Conservation (phyloP, 23 red algal species). For the Gracilaria gracilis region DNA sequence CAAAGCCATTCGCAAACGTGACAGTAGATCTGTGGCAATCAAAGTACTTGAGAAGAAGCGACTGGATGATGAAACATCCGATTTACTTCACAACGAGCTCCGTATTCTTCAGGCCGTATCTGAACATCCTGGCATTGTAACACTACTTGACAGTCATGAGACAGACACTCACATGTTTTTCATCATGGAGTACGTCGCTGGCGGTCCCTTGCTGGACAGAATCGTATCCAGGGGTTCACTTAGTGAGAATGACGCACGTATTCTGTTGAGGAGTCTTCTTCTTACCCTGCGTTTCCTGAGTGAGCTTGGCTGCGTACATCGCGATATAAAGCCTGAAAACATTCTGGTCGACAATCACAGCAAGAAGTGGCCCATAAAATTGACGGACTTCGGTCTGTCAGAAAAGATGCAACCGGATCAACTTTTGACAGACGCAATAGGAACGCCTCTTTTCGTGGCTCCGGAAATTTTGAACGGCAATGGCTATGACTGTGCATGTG, state of each 20-base stretch:
- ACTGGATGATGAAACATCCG: slow-evolving; percentile 51
- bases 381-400: slow-evolving; percentile 83
- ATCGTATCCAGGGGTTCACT: slow-evolving; percentile 75
- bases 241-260: slow-evolving; percentile 83
- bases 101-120: slow-evolving; percentile 64
- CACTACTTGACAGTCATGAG: slow-evolving; percentile 56
- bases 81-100: slow-evolving; percentile 72
- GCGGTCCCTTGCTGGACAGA: slow-evolving; percentile 82
- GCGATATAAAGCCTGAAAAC: slow-evolving; percentile 91
- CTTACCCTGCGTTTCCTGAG: slow-evolving; percentile 63
- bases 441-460: slow-evolving; percentile 90
- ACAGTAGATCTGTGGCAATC: slow-evolving; percentile 54
- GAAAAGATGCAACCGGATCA: slow-evolving; percentile 77
- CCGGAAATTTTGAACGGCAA: slow-evolving; percentile 84
- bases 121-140: slow-evolving; percentile 69
- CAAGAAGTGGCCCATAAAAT: slow-evolving; percentile 68
- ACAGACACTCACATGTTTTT: slow-evolving; percentile 73
- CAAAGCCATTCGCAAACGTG: slow-evolving; percentile 47
- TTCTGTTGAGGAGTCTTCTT: slow-evolving; percentile 53
- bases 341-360: slow-evolving; percentile 81
- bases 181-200: slow-evolving; percentile 76
- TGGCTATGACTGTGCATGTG: slow-evolving; percentile 88
- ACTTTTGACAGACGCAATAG: slow-evolving; percentile 72
- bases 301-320: slow-evolving; percentile 78
- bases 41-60: slow-evolving; percentile 69